Conservation (phyloP, 108 stramenopile species). For the Heterococcus sp. region DNA sequence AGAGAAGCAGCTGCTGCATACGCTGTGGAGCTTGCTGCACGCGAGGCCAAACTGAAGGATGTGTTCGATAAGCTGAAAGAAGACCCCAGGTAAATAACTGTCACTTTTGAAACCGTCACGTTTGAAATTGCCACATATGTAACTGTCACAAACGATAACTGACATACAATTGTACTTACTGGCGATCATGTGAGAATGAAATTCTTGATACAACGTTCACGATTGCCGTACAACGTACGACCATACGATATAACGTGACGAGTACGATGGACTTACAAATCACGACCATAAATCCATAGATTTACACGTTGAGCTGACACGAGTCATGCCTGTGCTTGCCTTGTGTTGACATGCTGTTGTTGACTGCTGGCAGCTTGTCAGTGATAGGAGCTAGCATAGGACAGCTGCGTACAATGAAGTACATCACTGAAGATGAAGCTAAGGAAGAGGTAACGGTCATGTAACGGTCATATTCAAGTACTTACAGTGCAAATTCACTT, state of each 20-base stretch:
- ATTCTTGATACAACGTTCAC: slow-evolving; percentile 51
- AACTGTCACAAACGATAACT: background rate
- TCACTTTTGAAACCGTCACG: background rate
- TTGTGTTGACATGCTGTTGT: no score
- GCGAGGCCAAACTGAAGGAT: slow-evolving; percentile 78
- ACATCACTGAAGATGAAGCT: slow-evolving; percentile 19
- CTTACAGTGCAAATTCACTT: no score
- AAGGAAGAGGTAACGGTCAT: background rate
- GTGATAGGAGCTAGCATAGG: slow-evolving; percentile 1
- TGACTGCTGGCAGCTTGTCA: slow-evolving; percentile 41
- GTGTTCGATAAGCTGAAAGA: slow-evolving; percentile 71
- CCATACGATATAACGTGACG: slow-evolving; percentile 80
- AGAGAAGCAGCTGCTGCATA: slow-evolving; percentile 65
- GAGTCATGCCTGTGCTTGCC: no score
- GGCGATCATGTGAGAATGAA: slow-evolving; percentile 2
- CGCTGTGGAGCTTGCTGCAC: slow-evolving; percentile 70
- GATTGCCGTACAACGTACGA: slow-evolving; percentile 73
- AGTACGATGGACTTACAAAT: no score
- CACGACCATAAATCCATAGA: no score
- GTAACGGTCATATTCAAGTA: no score
- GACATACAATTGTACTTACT: background rate
- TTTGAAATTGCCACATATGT: background rate
- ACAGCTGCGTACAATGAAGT: slow-evolving; percentile 3
- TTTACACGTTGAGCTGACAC: no score
- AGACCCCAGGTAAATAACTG: slow-evolving; percentile 34